Evolutionary conservation across 768 basidiomycete species (phyloP), one percentile per base, ranked within the genome.

Genomic region (Hypholoma sublateritium): DNA sequence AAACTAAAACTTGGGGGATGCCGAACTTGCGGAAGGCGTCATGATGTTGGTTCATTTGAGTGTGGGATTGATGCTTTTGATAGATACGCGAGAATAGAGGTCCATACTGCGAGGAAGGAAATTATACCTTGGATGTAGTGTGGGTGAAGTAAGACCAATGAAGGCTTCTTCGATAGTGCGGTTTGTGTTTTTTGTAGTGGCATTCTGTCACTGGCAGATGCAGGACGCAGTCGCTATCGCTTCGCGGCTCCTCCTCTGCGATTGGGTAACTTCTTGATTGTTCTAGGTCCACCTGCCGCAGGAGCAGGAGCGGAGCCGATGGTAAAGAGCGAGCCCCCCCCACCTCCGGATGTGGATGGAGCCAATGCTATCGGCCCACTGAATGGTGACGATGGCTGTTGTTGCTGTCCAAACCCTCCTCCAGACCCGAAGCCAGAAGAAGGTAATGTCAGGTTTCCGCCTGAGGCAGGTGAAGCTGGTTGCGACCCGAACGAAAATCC

Each of bases 251-350:
- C 72, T 41, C 64, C 68, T 64, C 77, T 72, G 34, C 80, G 78
- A 46, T 71, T 81, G 44, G 85, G 85, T 46, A 86, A 74, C 54
- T 81, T 83, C 70, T 83, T 84, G 45, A 85, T 78, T 48, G 75
- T 74, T 44, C 82, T 74, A 17, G 61, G 65, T 52, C 73, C 76
- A 36, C 62, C 55, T 28, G 58, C 67, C 50, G 65, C 39, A 4
- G 76, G 70, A 22, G 78, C 62, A 16, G 85, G 80, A 1, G 81
- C 77, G 46, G 85, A 74, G 28, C 85, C 86, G 52, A 87, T 86
- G 12, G 84, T 87, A 63, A 87, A 87, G 35, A 87, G 58, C 6
- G 72, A 70, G 7, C 74, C 74, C 17, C 63, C 74, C 34, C 75
- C 74, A 28, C 67, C 74, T 21, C 75, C 65, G 2, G 78, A 67